Conservation (phyloP, 2,329 filamentous ascomycete species). For the Periconia digitata region DNA sequence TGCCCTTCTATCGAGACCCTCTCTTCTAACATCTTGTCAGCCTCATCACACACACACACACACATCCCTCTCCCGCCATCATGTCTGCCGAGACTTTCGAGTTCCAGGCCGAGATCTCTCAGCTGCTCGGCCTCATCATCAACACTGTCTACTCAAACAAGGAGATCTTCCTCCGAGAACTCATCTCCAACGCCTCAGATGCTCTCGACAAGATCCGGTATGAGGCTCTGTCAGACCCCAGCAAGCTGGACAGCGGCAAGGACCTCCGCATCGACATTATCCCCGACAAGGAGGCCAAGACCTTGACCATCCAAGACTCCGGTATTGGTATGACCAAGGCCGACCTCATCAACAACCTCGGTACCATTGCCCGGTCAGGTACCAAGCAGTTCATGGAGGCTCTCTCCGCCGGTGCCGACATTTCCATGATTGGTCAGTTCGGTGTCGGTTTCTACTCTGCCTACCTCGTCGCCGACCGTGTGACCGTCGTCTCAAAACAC, state of each 20-base stretch:
- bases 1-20: conserved; percentile 13
- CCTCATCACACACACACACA: conserved; percentile 6
- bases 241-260: conserved; percentile 96
- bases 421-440: conserved; percentile 99
- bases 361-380: conserved; percentile 97
- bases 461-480: conserved; percentile 97
- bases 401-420: conserved; percentile 94
- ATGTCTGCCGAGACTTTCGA: conserved; percentile 96
- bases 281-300: conserved; percentile 96
- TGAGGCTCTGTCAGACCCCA: conserved; percentile 94
- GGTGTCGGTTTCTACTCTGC: conserved; percentile 99
- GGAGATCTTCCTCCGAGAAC: conserved; percentile 98
- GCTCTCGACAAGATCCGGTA: conserved; percentile 99
- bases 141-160: conserved; percentile 99
- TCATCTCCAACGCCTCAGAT: conserved; percentile 98
- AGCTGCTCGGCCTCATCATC: conserved; percentile 99
- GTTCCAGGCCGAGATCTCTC: conserved; percentile 99
- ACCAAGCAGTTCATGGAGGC: conserved; percentile 99
- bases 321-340: conserved; percentile 99
- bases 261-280: conserved; percentile 99
- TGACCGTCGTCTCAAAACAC: conserved; percentile 96
- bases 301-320: conserved; percentile 92
- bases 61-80: conserved; percentile 44
- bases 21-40: not conserved
- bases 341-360: conserved; percentile 99